Percentiles rank a stretch among this genome's conserved stretches.
phyloP scores from a whole-genome alignment of 768 basidiomycete species.

The Lactarius vividus region DNA sequence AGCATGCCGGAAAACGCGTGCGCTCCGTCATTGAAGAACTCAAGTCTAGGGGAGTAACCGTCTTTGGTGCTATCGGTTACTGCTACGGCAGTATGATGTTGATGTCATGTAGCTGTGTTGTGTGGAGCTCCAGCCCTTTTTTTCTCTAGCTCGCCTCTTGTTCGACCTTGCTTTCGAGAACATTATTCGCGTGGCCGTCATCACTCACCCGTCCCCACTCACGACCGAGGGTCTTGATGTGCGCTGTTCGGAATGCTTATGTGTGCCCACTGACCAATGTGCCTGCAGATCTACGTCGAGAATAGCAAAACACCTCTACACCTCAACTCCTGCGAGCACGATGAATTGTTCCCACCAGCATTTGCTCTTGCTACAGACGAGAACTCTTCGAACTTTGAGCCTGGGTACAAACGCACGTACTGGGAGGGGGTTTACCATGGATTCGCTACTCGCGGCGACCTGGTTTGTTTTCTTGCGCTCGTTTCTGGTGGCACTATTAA shows the following conservation, averaged over 20 bases:
- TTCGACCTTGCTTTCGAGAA: constrained; percentile 43
- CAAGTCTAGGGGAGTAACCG: constrained; percentile 34
- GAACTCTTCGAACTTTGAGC: constrained; percentile 39
- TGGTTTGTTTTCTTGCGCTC: constrained; percentile 23
- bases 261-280: not conserved
- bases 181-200: constrained; percentile 38
- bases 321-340: constrained; percentile 41
- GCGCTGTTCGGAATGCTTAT: constrained; percentile 1
- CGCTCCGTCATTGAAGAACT: constrained; percentile 32
- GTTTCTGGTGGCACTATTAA: constrained; percentile 4
- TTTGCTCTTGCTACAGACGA: constrained; percentile 37
- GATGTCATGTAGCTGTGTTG: not conserved
- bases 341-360: constrained; percentile 36
- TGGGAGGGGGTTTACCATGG: constrained; percentile 44
- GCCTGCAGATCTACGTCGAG: constrained; percentile 35
- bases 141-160: constrained; percentile 13
- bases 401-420: constrained; percentile 39
- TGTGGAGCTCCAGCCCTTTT: not conserved
- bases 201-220: constrained; percentile 49
- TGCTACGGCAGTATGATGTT: constrained; percentile 30
- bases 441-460: constrained; percentile 42
- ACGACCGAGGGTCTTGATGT: constrained; percentile 41
- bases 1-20: constrained; percentile 25
- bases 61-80: constrained; percentile 34
- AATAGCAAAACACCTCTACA: constrained; percentile 41